Percentiles rank a stretch among this genome's conserved stretches.
phyloP scores from a whole-genome alignment of 148 eudicot genomes.

The Vaccinium corymbosum region DNA sequence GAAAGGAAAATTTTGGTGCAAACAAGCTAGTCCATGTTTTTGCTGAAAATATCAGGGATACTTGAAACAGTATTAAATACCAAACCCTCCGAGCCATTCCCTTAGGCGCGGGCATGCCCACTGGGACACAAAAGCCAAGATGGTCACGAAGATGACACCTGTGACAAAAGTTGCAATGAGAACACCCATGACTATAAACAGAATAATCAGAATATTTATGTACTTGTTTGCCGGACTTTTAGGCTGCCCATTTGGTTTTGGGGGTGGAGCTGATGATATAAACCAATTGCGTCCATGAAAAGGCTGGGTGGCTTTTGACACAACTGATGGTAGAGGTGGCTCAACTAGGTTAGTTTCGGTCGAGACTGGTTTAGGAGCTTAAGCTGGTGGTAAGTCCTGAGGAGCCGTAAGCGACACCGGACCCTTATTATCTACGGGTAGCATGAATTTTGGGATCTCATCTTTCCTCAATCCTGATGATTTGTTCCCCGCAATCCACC shows the following conservation, averaged over 20 bases:
- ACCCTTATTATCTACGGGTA: slow-evolving; percentile 43
- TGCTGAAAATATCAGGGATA: too few species aligned
- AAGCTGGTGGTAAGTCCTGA: slow-evolving; percentile 44
- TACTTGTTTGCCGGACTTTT: slow-evolving; percentile 22
- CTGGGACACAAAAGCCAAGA: too few species aligned
- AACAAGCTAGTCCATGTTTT: too few species aligned
- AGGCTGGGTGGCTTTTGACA: slow-evolving; percentile 14
- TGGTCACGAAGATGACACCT: background rate
- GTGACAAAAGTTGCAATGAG: slow-evolving; percentile 24
- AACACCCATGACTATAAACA: background rate
- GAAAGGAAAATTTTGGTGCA: too few species aligned
- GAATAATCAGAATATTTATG: slow-evolving; percentile 8
- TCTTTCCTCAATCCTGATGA: slow-evolving; percentile 25
- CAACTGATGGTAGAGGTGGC: slow-evolving; percentile 54
- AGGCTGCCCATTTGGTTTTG: slow-evolving; percentile 29
- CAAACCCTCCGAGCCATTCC: too few species aligned
- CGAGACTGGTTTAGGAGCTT: slow-evolving; percentile 65
- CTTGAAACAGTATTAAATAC: too few species aligned
- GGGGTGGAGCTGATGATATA: slow-evolving; percentile 23
- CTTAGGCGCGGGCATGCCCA: too few species aligned
- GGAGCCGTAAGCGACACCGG: slow-evolving; percentile 30
- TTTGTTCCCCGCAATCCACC: slow-evolving; percentile 59
- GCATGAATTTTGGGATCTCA: slow-evolving; percentile 45
- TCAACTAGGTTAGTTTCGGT: slow-evolving; percentile 52
- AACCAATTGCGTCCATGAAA: background rate